Percentiles rank a stretch among this genome's conserved stretches.
phyloP scores from a whole-genome alignment of 2,329 filamentous ascomycete species.

The Aspergillus fumigatus region DNA sequence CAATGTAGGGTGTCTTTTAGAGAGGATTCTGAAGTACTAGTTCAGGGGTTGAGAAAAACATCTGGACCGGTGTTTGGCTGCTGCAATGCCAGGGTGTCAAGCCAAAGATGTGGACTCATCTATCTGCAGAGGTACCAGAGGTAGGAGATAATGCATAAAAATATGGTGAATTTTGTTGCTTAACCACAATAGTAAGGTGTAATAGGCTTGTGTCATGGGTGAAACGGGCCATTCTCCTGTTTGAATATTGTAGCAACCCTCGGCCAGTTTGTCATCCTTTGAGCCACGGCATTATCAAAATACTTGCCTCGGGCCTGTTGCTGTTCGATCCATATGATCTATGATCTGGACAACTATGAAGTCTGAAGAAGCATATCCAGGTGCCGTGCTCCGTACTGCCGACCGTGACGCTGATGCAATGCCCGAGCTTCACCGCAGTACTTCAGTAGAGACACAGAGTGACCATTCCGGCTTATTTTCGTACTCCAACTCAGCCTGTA shows the following conservation, averaged over 20 bases:
- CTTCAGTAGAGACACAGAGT: too few species aligned
- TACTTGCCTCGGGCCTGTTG: background rate
- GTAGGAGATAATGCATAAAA: background rate
- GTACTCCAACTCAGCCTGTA: slow-evolving; percentile 13
- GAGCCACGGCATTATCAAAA: background rate
- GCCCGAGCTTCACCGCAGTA: background rate
- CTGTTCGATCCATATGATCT: too few species aligned
- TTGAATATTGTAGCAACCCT: background rate
- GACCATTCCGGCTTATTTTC: slow-evolving; percentile 21
- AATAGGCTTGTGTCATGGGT: background rate
- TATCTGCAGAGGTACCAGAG: too few species aligned
- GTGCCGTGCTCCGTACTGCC: background rate
- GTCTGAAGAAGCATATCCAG: background rate
- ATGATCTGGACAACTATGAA: background rate
- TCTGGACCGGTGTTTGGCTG: background rate
- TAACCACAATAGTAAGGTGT: too few species aligned
- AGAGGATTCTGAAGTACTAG: background rate
- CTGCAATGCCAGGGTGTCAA: background rate
- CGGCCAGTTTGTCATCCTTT: background rate
- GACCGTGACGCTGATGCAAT: slow-evolving; percentile 15
- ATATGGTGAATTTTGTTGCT: background rate
- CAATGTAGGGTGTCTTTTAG: background rate
- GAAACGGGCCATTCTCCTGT: background rate
- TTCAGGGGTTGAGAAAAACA: background rate
- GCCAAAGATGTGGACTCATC: too few species aligned